phyloP scores from a whole-genome alignment of 1,139 yeast genomes.

The Debaryomycetaceae sp. region DNA sequence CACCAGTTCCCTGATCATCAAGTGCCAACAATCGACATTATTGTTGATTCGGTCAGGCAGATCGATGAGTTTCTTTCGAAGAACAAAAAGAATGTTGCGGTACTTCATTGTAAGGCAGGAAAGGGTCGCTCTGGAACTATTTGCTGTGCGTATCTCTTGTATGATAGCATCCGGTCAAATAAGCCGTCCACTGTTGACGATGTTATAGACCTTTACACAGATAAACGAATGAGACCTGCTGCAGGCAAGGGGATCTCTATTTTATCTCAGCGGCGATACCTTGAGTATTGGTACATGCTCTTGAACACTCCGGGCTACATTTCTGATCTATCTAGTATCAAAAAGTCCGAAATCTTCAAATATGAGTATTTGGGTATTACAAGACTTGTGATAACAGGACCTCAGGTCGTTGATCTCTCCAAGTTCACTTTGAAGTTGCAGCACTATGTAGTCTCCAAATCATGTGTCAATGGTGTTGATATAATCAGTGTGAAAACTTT shows the following conservation, averaged over 20 bases:
- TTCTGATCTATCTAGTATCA: background rate
- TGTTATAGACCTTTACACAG: constrained; percentile 54
- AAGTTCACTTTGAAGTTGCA: constrained; percentile 4
- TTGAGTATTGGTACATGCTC: constrained; percentile 54
- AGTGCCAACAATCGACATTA: constrained; percentile 60
- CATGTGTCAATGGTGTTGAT: constrained; percentile 5
- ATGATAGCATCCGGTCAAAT: constrained; percentile 21
- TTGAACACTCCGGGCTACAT: constrained; percentile 8
- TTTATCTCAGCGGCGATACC: constrained; percentile 62
- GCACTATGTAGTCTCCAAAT: constrained; percentile 6
- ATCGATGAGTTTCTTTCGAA: constrained; percentile 41
- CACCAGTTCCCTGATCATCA: constrained; percentile 74
- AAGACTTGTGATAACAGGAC: constrained; percentile 4
- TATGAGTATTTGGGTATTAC: constrained; percentile 4
- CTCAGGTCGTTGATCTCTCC: constrained; percentile 2
- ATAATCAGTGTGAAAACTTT: constrained; percentile 2
- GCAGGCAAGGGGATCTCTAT: constrained; percentile 72
- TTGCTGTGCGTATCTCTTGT: constrained; percentile 68
- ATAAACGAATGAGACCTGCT: constrained; percentile 54
- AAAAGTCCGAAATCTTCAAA: background rate
- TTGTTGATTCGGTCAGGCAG: constrained; percentile 43
- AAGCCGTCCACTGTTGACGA: constrained; percentile 25
- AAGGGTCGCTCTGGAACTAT: constrained; percentile 88
- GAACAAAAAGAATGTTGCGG: constrained; percentile 47
- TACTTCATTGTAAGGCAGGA: constrained; percentile 88